Evolutionary conservation across 2,329 filamentous ascomycete genomes (phyloP).

Genomic region (Neofusicoccum sp.): DNA sequence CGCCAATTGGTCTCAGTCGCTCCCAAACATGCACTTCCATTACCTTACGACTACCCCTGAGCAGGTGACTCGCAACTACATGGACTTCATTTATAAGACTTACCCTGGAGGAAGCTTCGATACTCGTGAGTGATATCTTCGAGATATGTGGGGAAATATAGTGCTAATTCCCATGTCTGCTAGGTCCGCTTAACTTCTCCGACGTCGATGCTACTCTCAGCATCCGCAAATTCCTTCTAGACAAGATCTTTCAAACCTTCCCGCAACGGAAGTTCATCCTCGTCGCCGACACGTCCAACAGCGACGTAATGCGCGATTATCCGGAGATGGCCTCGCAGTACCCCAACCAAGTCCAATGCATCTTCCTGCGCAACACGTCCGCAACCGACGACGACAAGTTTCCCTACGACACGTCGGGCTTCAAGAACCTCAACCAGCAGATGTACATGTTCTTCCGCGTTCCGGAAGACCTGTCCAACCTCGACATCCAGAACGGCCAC

Average conservation of each 20-base stretch:
- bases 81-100: conserved; percentile 76
- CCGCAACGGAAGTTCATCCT: conserved; percentile 75
- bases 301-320: conserved; percentile 66
- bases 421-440: conserved; percentile 66
- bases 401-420: conserved; percentile 74
- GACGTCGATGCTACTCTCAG: conserved; percentile 71
- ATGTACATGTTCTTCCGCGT: conserved; percentile 80
- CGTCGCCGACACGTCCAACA: conserved; percentile 75
- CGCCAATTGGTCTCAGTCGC: conserved; percentile 69
- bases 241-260: conserved; percentile 74
- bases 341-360: conserved; percentile 74
- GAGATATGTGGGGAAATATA: not conserved
- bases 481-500: conserved; percentile 69
- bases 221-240: conserved; percentile 70
- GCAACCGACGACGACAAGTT: conserved; percentile 71
- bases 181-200: conserved; percentile 72
- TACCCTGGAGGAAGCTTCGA: conserved; percentile 80
- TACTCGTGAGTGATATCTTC: conserved; percentile 51
- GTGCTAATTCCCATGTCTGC: conserved; percentile 14
- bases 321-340: conserved; percentile 65
- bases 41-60: conserved; percentile 81
- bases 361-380: conserved; percentile 74
- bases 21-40: conserved; percentile 74
- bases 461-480: conserved; percentile 66
- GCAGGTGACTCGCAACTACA: conserved; percentile 75